phyloP scores from a whole-genome alignment of 225 moss, liverwort and hornwort genomes.

The Takakia lepidozioides region DNA sequence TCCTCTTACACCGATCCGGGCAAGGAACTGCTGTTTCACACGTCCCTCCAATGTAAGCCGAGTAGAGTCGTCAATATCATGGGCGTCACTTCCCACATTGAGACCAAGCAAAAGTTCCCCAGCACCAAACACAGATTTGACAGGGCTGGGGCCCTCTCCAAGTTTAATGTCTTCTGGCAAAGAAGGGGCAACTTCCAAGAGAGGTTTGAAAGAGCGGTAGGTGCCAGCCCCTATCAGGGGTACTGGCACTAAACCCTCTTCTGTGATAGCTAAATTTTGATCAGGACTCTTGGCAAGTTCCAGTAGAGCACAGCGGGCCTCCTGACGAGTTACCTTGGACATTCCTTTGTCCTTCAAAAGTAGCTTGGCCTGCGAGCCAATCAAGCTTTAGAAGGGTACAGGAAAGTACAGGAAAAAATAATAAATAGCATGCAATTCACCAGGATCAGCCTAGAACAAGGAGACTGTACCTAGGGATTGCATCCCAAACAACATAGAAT shows the following conservation, averaged over 20 bases:
- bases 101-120: slow-evolving; percentile 78
- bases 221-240: slow-evolving; percentile 81
- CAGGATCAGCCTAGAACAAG: no score
- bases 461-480: no score
- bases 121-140: slow-evolving; percentile 80
- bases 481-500: no score
- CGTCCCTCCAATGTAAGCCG: slow-evolving; percentile 61
- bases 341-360: slow-evolving; percentile 53
- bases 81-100: slow-evolving; percentile 34
- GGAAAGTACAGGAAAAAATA: no score
- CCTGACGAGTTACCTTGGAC: slow-evolving; percentile 69
- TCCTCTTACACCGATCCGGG: slow-evolving; percentile 77
- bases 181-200: slow-evolving; percentile 64
- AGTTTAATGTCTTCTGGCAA: slow-evolving; percentile 45
- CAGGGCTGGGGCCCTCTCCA: slow-evolving; percentile 28
- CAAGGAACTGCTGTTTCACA: slow-evolving; percentile 84
- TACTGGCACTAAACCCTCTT: slow-evolving; percentile 72
- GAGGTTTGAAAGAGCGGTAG: slow-evolving; percentile 75
- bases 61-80: slow-evolving; percentile 56
- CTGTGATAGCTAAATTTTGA: slow-evolving; percentile 46
- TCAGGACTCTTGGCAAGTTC: slow-evolving; percentile 45
- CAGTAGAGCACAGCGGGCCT: slow-evolving; percentile 57
- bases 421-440: no score
- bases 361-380: slow-evolving; percentile 68
- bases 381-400: no score